Percentiles rank a stretch among this genome's conserved stretches.
Evolutionary conservation across 2,329 filamentous ascomycete species (phyloP).

Genomic region (Lizonia empirigonia): DNA sequence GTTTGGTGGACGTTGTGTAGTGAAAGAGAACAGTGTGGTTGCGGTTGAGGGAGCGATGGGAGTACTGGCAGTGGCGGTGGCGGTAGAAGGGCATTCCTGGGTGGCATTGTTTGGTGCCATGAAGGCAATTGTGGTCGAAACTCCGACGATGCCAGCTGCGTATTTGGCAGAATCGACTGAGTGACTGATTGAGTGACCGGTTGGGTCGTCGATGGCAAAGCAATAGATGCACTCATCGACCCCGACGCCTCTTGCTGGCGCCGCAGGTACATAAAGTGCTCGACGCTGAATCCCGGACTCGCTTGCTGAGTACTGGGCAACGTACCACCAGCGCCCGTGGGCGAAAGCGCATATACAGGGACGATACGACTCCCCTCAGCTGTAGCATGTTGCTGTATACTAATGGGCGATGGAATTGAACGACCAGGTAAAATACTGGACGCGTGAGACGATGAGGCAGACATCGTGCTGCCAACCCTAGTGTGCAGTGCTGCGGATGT

Average conservation of each 20-base stretch:
- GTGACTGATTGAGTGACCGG: no score
- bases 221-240: not conserved
- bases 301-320: not conserved
- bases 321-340: not conserved
- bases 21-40: not conserved
- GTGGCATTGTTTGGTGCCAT: no score
- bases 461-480: no score
- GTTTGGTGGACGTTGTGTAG: not conserved
- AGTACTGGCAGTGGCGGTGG: not conserved
- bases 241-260: conserved; percentile 1
- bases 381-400: not conserved
- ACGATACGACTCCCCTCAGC: not conserved
- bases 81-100: not conserved
- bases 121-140: not conserved
- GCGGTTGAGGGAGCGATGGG: not conserved
- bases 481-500: no score
- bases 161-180: not conserved
- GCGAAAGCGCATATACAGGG: not conserved
- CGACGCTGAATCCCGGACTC: not conserved
- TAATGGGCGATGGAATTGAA: not conserved
- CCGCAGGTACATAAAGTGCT: conserved; percentile 1
- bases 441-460: no score
- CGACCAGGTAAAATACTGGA: not conserved
- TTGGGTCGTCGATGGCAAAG: not conserved
- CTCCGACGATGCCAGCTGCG: not conserved